Evolutionary conservation across 2,329 filamentous ascomycete genomes (phyloP).

Genomic region (Penicillium sp.): DNA sequence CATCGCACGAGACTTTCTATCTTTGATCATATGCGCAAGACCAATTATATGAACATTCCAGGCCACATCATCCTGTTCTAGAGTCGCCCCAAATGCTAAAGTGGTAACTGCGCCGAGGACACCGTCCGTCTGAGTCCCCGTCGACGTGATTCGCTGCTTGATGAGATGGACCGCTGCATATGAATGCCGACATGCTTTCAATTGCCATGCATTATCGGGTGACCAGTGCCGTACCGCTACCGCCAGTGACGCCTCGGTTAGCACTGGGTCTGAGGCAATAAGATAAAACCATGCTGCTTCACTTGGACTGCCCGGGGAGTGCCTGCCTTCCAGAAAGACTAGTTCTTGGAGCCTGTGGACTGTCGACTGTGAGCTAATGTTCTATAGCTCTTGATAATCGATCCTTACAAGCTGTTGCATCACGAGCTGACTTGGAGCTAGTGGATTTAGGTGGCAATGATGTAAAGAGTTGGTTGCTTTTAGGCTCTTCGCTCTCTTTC

Average conservation of each 20-base stretch:
- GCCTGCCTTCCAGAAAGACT: background rate
- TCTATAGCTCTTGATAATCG: background rate
- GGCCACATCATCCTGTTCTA: slow-evolving; percentile 14
- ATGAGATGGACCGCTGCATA: slow-evolving; percentile 22
- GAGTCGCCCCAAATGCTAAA: slow-evolving; percentile 27
- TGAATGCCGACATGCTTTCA: slow-evolving; percentile 17
- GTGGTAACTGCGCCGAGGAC: slow-evolving; percentile 26
- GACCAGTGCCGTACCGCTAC: slow-evolving; percentile 26
- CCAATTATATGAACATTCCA: slow-evolving; percentile 27
- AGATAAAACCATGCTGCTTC: slow-evolving; percentile 27
- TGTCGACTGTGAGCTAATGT: background rate
- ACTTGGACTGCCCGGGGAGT: background rate
- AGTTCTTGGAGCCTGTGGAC: background rate
- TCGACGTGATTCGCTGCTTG: slow-evolving; percentile 20
- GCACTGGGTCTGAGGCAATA: slow-evolving; percentile 25
- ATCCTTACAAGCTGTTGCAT: background rate
- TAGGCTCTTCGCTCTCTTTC: background rate
- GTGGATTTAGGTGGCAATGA: background rate
- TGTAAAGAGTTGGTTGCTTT: background rate
- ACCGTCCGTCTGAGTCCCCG: slow-evolving; percentile 18
- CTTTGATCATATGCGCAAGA: slow-evolving; percentile 9
- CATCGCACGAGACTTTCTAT: background rate
- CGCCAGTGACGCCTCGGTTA: slow-evolving; percentile 27
- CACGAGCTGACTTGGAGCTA: background rate
- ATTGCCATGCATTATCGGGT: slow-evolving; percentile 18